Evolutionary conservation across 345 rosid genomes (phyloP), one percentile per base, ranked within the genome.

Genomic region (Eucalyptus marginata): DNA sequence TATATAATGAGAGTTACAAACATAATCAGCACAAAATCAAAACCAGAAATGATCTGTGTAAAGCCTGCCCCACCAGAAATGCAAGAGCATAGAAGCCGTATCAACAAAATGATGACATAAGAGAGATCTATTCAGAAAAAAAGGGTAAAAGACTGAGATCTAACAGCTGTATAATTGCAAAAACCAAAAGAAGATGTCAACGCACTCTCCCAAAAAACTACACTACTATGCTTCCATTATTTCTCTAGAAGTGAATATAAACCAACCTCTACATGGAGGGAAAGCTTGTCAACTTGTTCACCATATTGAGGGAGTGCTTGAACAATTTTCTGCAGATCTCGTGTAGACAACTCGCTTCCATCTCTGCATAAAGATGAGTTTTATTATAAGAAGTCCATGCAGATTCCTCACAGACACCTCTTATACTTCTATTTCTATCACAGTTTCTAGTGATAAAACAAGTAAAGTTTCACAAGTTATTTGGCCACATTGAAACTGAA

Each of bases 321-420:
- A 92, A 97, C 99, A 90, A 97, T 94, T 93, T 96, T 97, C 93
- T 96, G 99, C 92, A 97, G 88, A 87, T 97, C 99, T 84, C 98
- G 94, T 46, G 99, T 96, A 49, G 99, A 95, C 90, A 97, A n/a
- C 93, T 97, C 99, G 52, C 93, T 88, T 33, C 97, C 96, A 84
- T 95, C 97, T 92, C 99, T 96, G 92, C 91, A 87, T 56, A 50
- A 87, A 88, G n/a, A 58, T 86, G 7, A 83, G 80, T 81, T 3
- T 76, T 76, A 76, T 11, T 76, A 76, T 76, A 36, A 76, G 27
- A 76, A 76, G 47, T 87, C 52, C 71, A 58, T 31, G 50, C 79
- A 17, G 46, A 47, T 18, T 76, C 83, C 17, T 51, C 16, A 18
- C 17, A 27, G 62, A 18, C 24, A 86, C 56, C 9, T 49, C 43